Conservation (phyloP, 1,284 basidiomycete genomes). For the Rhodotorula sp. region DNA sequence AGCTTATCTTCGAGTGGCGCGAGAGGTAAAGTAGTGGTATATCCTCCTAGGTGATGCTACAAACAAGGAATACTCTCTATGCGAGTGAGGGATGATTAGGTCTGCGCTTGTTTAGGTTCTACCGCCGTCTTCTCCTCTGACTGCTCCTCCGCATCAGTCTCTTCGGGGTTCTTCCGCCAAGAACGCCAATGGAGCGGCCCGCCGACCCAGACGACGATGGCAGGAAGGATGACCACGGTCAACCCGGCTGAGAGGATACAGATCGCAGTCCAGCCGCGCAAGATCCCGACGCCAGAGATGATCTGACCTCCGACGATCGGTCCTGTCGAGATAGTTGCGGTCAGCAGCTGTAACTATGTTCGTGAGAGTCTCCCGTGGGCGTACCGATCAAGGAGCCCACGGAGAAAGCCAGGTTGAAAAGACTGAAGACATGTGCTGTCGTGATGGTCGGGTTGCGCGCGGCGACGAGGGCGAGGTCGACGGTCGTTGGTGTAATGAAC, state of each 20-base stretch:
- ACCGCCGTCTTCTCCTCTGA: not conserved
- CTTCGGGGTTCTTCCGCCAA: not conserved
- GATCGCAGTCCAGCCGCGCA: constrained; percentile 29
- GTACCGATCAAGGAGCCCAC: constrained; percentile 39
- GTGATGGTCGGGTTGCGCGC: constrained; percentile 10
- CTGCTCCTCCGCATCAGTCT: not conserved
- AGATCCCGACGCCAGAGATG: constrained; percentile 18
- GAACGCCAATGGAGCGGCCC: not conserved
- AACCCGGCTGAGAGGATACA: constrained; percentile 6
- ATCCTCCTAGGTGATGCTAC: not conserved
- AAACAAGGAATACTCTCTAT: too few species aligned
- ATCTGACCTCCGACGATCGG: constrained; percentile 43
- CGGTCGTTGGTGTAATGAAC: constrained; percentile 35
- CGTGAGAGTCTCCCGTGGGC: not conserved
- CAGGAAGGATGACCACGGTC: constrained; percentile 5
- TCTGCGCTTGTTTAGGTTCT: too few species aligned
- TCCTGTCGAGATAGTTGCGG: not conserved
- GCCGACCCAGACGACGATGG: not conserved
- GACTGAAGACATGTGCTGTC: constrained; percentile 23
- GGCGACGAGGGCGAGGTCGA: constrained; percentile 35
- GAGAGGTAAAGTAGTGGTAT: not conserved
- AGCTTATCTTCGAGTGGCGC: too few species aligned
- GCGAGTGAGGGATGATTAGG: too few species aligned
- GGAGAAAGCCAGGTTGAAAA: constrained; percentile 40
- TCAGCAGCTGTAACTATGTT: not conserved